Evolutionary conservation across 225 moss, liverwort and hornwort genomes (phyloP).

Genomic region (Sphagnum contortum): DNA sequence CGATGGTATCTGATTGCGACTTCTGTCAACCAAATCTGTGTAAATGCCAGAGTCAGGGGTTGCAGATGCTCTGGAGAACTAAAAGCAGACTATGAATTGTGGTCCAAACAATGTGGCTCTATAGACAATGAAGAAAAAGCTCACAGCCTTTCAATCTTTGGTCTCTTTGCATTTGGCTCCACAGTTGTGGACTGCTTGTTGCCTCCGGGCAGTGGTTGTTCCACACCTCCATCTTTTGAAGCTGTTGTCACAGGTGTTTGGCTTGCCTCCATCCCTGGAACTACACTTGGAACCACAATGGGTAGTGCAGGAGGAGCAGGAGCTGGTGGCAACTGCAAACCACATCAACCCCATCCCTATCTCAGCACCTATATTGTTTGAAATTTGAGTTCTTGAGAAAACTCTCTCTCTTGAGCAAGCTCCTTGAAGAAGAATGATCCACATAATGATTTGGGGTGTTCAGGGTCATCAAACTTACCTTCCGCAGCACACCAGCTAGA

Average conservation of each 20-base stretch:
- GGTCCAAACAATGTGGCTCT: too few species aligned
- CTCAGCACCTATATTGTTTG: background rate
- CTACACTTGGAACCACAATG: conserved; percentile 33
- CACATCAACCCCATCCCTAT: conserved; percentile 7
- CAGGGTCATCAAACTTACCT: conserved; percentile 27
- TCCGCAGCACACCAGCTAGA: conserved; percentile 69
- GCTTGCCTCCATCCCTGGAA: conserved; percentile 30
- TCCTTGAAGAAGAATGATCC: too few species aligned
- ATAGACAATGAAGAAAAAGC: background rate
- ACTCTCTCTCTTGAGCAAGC: too few species aligned
- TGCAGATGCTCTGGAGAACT: too few species aligned
- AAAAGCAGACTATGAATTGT: too few species aligned
- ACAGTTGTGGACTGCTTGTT: conserved; percentile 2
- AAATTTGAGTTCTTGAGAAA: background rate
- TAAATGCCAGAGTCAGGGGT: too few species aligned
- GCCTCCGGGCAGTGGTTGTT: conserved; percentile 24
- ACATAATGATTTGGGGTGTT: too few species aligned
- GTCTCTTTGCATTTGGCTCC: conserved; percentile 32
- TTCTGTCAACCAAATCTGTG: too few species aligned
- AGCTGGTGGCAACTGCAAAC: conserved; percentile 68
- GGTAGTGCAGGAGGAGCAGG: conserved; percentile 70
- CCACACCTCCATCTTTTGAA: conserved; percentile 13
- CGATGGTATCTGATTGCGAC: too few species aligned
- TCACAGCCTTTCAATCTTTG: conserved; percentile 33
- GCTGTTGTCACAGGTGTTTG: conserved; percentile 22